Percentiles rank a stretch among this genome's conserved stretches.
Conservation (phyloP, 2,329 filamentous ascomycete genomes). For the Tolypocladium amazonense region DNA sequence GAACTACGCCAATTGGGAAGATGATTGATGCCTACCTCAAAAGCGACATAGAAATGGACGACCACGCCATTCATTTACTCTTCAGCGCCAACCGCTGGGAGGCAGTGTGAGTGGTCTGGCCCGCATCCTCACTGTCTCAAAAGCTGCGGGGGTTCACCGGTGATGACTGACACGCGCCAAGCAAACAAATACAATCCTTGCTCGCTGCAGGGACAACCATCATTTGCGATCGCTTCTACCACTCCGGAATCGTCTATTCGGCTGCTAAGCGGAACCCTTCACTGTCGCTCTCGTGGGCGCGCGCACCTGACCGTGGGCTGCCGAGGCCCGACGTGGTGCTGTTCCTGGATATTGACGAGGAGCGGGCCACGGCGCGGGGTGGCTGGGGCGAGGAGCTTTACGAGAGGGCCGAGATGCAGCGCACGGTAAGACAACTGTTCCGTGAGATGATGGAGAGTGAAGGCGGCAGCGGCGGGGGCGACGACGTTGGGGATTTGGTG, state of each 20-base stretch:
- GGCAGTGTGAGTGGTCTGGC: constrained; percentile 32
- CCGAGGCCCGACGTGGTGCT: constrained; percentile 80
- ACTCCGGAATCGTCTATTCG: constrained; percentile 87
- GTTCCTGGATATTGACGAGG: constrained; percentile 73
- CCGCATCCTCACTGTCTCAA: neutral
- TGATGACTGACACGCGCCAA: constrained; percentile 12
- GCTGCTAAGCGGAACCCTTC: constrained; percentile 71
- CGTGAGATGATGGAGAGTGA: constrained; percentile 29
- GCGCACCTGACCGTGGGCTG: constrained; percentile 73
- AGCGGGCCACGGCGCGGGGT: constrained; percentile 63
- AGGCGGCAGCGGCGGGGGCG: constrained; percentile 12
- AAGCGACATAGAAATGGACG: constrained; percentile 61
- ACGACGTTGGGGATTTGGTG: constrained; percentile 42
- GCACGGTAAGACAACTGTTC: constrained; percentile 66
- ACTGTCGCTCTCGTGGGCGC: constrained; percentile 68
- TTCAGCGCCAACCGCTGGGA: constrained; percentile 94
- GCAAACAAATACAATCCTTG: constrained; percentile 38
- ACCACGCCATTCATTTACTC: constrained; percentile 81
- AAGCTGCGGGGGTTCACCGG: neutral
- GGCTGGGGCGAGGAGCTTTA: constrained; percentile 86
- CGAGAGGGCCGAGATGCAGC: constrained; percentile 75
- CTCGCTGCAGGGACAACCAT: constrained; percentile 61
- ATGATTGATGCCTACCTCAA: constrained; percentile 80
- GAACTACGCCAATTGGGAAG: constrained; percentile 72
- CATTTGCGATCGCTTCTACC: constrained; percentile 88